These are phyloP conservation scores for Amaranthus hypochondriacus DNA, from an alignment of 148 eudicot species.

Conservation along the genomic window DNA sequence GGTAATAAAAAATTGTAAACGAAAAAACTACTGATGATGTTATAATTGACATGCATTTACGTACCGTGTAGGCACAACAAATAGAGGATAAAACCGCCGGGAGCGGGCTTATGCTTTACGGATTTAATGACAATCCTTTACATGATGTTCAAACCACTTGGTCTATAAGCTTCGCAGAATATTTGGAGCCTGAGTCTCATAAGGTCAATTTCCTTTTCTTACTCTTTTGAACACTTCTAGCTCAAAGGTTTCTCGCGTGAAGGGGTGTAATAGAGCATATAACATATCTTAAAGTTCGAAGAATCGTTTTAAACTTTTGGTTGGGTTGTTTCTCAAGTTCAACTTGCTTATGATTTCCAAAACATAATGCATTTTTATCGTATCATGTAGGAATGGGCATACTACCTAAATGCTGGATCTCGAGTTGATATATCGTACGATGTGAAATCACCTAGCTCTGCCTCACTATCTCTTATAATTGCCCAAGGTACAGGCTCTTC, in stretches of 20 bases:
- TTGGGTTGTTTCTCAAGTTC: no score
- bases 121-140: slow-evolving; percentile 52
- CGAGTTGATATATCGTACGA: slow-evolving; percentile 39
- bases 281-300: no score
- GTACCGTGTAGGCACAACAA: slow-evolving; percentile 38
- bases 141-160: slow-evolving; percentile 53
- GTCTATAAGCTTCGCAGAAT: slow-evolving; percentile 34
- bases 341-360: not conserved
- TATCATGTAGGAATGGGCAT: slow-evolving; percentile 50
- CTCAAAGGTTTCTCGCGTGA: no score
- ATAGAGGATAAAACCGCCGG: slow-evolving; percentile 27
- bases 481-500: slow-evolving; percentile 37
- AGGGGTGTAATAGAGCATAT: no score
- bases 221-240: not conserved
- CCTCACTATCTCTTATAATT: slow-evolving; percentile 40
- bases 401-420: slow-evolving; percentile 51
- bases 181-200: slow-evolving; percentile 27
- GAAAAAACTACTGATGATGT: no score
- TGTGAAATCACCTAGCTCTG: slow-evolving; percentile 34
- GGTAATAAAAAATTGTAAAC: no score
- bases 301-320: no score
- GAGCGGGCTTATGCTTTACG: slow-evolving; percentile 60
- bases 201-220: slow-evolving; percentile 23
- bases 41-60: no score
- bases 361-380: not conserved